Conservation (phyloP, 768 basidiomycete species). For the Hericium alpestre region DNA sequence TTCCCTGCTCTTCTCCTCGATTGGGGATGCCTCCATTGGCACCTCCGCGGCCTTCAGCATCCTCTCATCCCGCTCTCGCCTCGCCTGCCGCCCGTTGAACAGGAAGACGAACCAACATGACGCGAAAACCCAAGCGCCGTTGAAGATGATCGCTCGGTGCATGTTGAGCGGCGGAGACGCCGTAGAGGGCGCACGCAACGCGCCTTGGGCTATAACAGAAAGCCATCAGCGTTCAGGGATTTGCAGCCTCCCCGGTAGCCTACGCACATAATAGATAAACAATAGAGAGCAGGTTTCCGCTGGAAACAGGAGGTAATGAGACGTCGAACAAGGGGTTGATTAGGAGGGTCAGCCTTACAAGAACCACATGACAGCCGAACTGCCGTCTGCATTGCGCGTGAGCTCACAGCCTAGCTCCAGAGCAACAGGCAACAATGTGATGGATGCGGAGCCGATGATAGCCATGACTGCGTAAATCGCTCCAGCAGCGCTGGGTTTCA, state of each 20-base stretch:
- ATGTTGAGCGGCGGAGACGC: conserved; percentile 69
- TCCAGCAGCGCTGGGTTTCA: conserved; percentile 47
- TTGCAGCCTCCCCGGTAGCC: too few species aligned
- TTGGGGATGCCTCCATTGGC: too few species aligned
- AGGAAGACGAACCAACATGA: conserved; percentile 35
- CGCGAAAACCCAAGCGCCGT: conserved; percentile 38
- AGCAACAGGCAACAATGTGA: conserved; percentile 65
- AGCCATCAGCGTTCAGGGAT: not conserved
- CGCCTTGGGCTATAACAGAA: conserved; percentile 41
- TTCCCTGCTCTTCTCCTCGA: too few species aligned
- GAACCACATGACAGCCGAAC: conserved; percentile 70
- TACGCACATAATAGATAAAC: conserved; percentile 51
- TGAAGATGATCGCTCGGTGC: conserved; percentile 56
- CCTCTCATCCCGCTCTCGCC: conserved; percentile 52
- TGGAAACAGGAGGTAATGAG: conserved; percentile 15
- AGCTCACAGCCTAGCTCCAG: conserved; percentile 74
- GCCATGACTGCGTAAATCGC: conserved; percentile 59
- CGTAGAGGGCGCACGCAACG: conserved; percentile 49
- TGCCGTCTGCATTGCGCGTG: conserved; percentile 69
- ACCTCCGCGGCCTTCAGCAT: conserved; percentile 20
- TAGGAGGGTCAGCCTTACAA: too few species aligned
- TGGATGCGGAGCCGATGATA: conserved; percentile 52
- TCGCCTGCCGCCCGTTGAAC: conserved; percentile 48
- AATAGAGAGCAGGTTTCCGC: conserved; percentile 57
- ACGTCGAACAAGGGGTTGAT: too few species aligned